These are phyloP conservation scores for Globisporangium splendens DNA, from an alignment of 352 stramenopile species.

Conservation along the genomic window DNA sequence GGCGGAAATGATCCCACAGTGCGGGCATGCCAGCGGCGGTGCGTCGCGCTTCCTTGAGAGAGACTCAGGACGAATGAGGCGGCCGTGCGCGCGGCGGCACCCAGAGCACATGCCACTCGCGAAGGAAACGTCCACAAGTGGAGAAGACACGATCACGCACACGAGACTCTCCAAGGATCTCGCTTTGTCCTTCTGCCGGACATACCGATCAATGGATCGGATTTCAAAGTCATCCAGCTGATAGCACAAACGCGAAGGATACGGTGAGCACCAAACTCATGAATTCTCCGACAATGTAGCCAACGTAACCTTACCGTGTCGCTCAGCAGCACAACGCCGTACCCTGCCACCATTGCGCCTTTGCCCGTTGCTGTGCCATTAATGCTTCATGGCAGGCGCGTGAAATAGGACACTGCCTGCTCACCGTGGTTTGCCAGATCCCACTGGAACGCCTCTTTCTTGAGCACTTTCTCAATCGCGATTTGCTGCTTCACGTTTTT, in stretches of 20 bases:
- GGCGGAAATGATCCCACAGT: constrained; percentile 41
- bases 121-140: constrained; percentile 34
- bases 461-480: constrained; percentile 49
- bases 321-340: constrained; percentile 58
- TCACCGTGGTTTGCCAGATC: constrained; percentile 59
- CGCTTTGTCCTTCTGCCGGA: constrained; percentile 35
- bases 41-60: constrained; percentile 9
- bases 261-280: not conserved
- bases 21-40: constrained; percentile 41
- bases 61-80: constrained; percentile 36
- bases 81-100: constrained; percentile 46
- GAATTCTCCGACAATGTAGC: not conserved
- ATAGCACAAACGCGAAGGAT: not conserved
- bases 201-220: constrained; percentile 43
- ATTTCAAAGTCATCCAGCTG: constrained; percentile 53
- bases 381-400: constrained; percentile 20
- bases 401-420: constrained; percentile 48
- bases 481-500: constrained; percentile 54
- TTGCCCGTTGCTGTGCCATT: not conserved
- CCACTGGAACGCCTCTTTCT: constrained; percentile 66
- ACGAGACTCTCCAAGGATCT: constrained; percentile 27
- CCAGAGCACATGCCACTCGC: constrained; percentile 44
- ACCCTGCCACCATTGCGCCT: constrained; percentile 12
- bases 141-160: constrained; percentile 47
- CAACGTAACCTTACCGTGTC: constrained; percentile 33